phyloP scores from a whole-genome alignment of 495 filamentous ascomycete species.

The Penicillium atrosanguineum region DNA sequence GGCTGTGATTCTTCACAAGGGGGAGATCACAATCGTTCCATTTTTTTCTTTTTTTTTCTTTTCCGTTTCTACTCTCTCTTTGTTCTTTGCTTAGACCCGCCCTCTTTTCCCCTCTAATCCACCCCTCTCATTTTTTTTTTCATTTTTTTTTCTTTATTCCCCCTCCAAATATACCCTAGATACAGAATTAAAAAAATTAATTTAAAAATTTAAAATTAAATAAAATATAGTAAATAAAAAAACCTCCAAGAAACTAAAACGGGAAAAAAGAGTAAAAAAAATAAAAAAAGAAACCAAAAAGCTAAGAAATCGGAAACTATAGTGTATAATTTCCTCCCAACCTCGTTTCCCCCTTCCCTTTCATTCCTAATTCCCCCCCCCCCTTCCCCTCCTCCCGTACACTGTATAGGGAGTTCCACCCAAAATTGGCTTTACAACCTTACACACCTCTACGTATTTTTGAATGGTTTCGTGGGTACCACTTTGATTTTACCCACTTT shows the following conservation, averaged over 20 bases:
- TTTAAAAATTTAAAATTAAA: too few species aligned
- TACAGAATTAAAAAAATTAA: too few species aligned
- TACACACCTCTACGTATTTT: conserved; percentile 13
- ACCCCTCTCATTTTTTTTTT: not conserved
- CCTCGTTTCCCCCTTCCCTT: not conserved
- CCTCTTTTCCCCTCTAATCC: not conserved
- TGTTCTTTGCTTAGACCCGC: not conserved
- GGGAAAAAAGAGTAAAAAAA: not conserved
- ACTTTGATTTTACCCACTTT: conserved; percentile 31
- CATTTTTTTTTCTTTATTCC: not conserved
- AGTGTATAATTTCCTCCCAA: conserved; percentile 5
- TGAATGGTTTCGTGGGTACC: conserved; percentile 17
- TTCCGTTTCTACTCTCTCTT: not conserved
- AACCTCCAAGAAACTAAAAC: not conserved
- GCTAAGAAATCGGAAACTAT: not conserved
- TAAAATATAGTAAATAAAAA: too few species aligned
- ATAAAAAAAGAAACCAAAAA: too few species aligned
- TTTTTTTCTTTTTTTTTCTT: conserved; percentile 8
- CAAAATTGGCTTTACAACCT: conserved; percentile 12
- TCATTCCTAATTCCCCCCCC: not conserved
- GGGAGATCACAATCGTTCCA: conserved; percentile 9
- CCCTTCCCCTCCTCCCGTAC: conserved; percentile 15
- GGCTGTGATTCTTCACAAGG: conserved; percentile 32
- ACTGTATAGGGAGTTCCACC: conserved; percentile 10
- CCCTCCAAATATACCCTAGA: conserved; percentile 1